Conservation (phyloP, 805 yeast species). For the Pachysolen tannophilus region DNA sequence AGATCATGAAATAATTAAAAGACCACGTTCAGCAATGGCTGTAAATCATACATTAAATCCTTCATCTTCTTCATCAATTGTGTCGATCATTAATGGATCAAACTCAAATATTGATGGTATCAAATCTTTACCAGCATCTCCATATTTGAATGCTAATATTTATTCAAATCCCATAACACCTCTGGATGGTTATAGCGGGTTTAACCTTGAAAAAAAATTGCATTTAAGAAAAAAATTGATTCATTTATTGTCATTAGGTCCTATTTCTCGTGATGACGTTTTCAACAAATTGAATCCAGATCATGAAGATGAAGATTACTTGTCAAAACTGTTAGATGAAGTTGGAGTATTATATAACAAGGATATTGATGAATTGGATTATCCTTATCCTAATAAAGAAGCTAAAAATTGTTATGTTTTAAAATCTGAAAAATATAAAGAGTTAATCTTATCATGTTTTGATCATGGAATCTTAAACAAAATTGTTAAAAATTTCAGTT, state of each 20-base stretch:
- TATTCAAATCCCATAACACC: too few species aligned
- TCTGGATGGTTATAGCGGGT: too few species aligned
- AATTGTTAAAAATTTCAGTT: background rate
- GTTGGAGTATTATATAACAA: constrained; percentile 15
- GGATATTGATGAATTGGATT: constrained; percentile 16
- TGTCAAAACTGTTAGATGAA: background rate
- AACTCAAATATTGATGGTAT: background rate
- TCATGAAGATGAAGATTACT: constrained; percentile 16
- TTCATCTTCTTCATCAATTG: background rate
- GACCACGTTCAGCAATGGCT: constrained; percentile 3
- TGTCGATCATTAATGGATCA: too few species aligned
- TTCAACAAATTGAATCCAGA: constrained; percentile 19
- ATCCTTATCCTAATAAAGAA: constrained; percentile 18
- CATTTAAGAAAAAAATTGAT: constrained; percentile 27
- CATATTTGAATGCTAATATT: background rate
- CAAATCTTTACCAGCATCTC: constrained; percentile 6
- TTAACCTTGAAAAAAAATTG: constrained; percentile 5
- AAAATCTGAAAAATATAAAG: constrained; percentile 26
- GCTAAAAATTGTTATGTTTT: constrained; percentile 24
- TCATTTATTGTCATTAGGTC: constrained; percentile 42
- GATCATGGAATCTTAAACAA: background rate
- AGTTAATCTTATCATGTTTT: constrained; percentile 2
- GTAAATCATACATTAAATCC: too few species aligned
- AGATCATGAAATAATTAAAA: background rate
- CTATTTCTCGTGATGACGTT: constrained; percentile 26